phyloP scores from a whole-genome alignment of 306 rosid species.

The Cucurbita ficifolia region DNA sequence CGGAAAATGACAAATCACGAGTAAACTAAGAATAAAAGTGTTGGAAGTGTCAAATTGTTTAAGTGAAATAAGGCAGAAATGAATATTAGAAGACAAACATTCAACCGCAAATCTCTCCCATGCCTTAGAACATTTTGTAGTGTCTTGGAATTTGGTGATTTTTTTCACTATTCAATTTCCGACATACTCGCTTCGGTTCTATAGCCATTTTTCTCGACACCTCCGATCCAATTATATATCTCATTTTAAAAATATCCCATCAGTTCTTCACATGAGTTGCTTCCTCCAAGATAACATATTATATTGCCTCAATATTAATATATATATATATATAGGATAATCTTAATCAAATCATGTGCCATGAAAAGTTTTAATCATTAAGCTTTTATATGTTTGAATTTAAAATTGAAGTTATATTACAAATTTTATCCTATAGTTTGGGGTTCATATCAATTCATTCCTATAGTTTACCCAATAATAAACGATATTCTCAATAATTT shows the following conservation, averaged over 20 bases:
- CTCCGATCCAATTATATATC: background rate
- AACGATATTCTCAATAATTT: too few relatives aligned
- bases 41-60: background rate
- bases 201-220: background rate
- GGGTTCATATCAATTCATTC: too few relatives aligned
- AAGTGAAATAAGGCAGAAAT: background rate
- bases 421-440: too few relatives aligned
- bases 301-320: background rate
- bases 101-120: conserved; percentile 3
- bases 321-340: background rate
- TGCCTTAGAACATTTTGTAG: background rate
- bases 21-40: too few relatives aligned
- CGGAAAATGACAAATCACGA: too few relatives aligned
- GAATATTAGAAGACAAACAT: background rate
- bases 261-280: background rate
- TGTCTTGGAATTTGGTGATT: background rate
- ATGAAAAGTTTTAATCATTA: background rate
- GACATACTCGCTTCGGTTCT: background rate
- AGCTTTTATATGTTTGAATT: background rate
- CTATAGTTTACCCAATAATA: too few relatives aligned
- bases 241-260: background rate
- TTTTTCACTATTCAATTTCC: background rate
- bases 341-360: background rate
- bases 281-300: background rate
- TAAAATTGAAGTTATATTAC: too few relatives aligned